Base-by-base conservation (phyloP, 1,284 basidiomycete species). In the Irpex lacteus region DNA sequence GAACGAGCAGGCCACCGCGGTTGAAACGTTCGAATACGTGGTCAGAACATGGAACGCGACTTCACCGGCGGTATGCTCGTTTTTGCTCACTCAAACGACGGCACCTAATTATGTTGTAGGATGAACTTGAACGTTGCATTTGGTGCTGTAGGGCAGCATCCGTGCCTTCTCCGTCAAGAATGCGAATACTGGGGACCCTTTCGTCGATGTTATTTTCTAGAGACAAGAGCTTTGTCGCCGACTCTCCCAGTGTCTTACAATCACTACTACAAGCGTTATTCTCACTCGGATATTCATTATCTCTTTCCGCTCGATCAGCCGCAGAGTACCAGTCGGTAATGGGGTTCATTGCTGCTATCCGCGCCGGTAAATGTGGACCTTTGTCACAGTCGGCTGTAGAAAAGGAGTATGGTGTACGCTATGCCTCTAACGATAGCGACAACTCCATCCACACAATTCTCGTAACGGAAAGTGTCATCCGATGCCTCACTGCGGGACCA, bases 101-200 rank as follows among this genome's bases (percentile, higher is more conserved):
- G 3, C 4, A 26, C 2, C 26, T 26, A 26, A 26, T 3, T 26
- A 26, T 26, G 26, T 26, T 26, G 26, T 53, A 87, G 86, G 76
- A 73, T 4, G 80, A 84, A 73, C 65, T 88, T 9, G 84, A 86
- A 63, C 82, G 89, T 18, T 85, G 82, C 67, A 67, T 88, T 34
- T 91, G 89, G 89, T 90, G 88, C 69, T 85, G 84, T 66, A 84
- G 83, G 69, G 87, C 87, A 2, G 83, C 81, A 0, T 73, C 78
- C 4, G 75, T 78, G 11, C 70, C 77, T 9, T 79, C 80, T 9
- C 68, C 69, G 7, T 74, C 81, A 61, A 80, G 85, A 26, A 77
- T 78, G 36, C 80, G 84, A 18, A 76, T 88, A 37, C 67, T 90
- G 15, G 77, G 77, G 15, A 74, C 76, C 8, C 75, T 90, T 9